These are phyloP conservation scores for Pisolithus orientalis DNA, from an alignment of 768 basidiomycete species.

Conservation along the genomic window DNA sequence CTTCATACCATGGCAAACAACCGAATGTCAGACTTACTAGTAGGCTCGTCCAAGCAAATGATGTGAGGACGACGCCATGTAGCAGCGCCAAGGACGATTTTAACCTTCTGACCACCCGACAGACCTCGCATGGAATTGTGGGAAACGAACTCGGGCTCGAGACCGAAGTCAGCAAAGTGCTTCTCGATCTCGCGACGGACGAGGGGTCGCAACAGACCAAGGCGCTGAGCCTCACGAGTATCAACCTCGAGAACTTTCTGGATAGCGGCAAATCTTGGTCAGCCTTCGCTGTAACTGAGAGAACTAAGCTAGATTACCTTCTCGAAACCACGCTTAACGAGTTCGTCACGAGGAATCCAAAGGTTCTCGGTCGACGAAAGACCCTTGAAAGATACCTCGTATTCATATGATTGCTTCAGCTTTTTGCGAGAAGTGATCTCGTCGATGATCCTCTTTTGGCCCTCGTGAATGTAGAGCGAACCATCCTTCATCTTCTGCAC, in stretches of 20 bases:
- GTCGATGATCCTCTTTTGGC: slow-evolving; percentile 91
- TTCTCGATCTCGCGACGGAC: slow-evolving; percentile 99
- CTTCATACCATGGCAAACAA: background rate
- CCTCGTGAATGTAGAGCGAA: slow-evolving; percentile 76
- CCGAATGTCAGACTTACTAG: slow-evolving; percentile 46
- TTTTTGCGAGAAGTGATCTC: slow-evolving; percentile 91
- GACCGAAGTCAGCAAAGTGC: slow-evolving; percentile 98
- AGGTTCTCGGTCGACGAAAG: slow-evolving; percentile 97
- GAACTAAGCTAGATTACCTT: slow-evolving; percentile 43
- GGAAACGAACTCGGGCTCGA: slow-evolving; percentile 97
- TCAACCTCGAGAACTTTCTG: slow-evolving; percentile 96
- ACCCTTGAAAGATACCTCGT: slow-evolving; percentile 94
- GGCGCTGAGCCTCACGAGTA: slow-evolving; percentile 94
- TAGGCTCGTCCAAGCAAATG: slow-evolving; percentile 96
- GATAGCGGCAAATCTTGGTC: slow-evolving; percentile 2
- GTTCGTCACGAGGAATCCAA: slow-evolving; percentile 94
- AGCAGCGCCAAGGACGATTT: slow-evolving; percentile 96
- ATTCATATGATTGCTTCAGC: slow-evolving; percentile 99
- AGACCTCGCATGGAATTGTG: slow-evolving; percentile 99
- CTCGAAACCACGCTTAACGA: slow-evolving; percentile 97
- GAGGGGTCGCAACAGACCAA: slow-evolving; percentile 91
- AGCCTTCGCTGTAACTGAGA: background rate
- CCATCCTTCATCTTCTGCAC: slow-evolving; percentile 96
- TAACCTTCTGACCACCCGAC: slow-evolving; percentile 98
- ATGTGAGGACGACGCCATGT: slow-evolving; percentile 99